Evolutionary conservation across 768 basidiomycete species (phyloP).

Genomic region (Lentinula sp.): DNA sequence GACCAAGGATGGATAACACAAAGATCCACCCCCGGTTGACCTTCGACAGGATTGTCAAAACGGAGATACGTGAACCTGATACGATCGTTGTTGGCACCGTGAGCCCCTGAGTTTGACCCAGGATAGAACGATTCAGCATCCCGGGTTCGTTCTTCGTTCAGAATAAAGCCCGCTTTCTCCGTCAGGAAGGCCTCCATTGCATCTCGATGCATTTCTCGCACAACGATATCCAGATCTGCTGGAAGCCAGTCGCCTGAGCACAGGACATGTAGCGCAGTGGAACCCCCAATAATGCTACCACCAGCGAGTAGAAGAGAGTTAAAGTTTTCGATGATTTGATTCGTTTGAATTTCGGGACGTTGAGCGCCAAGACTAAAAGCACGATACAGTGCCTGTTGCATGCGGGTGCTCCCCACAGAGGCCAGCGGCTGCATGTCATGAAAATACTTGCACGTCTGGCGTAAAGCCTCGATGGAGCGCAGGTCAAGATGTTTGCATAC

Average conservation of each 20-base stretch:
- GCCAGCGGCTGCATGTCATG: not conserved
- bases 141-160: not conserved
- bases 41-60: not conserved
- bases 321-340: too few relatives aligned
- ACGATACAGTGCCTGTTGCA: not conserved
- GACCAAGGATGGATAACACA: not conserved
- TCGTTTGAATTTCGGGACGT: too few relatives aligned
- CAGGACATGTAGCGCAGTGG: not conserved
- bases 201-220: not conserved
- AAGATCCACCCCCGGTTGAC: not conserved
- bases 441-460: not conserved
- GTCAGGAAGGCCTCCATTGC: not conserved
- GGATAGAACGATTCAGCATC: not conserved
- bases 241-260: not conserved
- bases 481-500: not conserved
- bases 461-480: not conserved
- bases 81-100: not conserved
- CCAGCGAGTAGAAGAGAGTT: too few relatives aligned
- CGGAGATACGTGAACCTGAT: not conserved
- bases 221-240: not conserved
- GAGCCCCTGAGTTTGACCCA: not conserved
- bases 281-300: not conserved
- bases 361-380: too few relatives aligned
- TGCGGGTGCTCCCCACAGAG: not conserved
- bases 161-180: not conserved